A percentile compares a stretch with the other conserved stretches of the same genome.
These are phyloP conservation scores for Colletotrichum gigasporum DNA, from an alignment of 2,329 filamentous ascomycete genomes.

Conservation along the genomic window DNA sequence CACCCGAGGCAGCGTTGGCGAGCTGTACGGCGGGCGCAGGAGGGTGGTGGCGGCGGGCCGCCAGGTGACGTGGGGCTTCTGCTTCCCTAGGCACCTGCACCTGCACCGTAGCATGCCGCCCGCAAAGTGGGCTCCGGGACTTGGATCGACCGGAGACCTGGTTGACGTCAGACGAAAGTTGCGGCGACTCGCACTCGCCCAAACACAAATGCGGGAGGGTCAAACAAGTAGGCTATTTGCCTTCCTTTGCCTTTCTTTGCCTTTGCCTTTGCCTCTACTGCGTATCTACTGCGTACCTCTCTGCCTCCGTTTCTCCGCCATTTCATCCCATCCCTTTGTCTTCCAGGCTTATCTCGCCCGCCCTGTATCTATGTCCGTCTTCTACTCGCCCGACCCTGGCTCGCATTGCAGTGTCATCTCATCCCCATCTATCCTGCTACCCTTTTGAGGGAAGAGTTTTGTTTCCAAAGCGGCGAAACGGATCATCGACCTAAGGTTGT, in stretches of 20 bases:
- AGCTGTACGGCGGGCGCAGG: too few species aligned
- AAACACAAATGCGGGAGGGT: constrained; percentile 1
- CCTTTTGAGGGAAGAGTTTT: constrained; percentile 16
- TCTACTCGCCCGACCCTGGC: constrained; percentile 1
- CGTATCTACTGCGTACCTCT: not conserved
- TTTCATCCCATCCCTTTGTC: too few species aligned
- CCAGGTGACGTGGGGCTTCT: constrained; percentile 1
- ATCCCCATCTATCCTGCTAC: constrained; percentile 15
- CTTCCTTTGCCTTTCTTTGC: not conserved
- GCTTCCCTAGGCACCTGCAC: too few species aligned
- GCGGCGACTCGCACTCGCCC: constrained; percentile 17
- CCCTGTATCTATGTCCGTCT: not conserved
- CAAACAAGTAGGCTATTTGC: not conserved
- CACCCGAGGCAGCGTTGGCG: constrained; percentile 17
- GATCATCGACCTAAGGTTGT: constrained; percentile 12
- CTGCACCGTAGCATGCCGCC: not conserved
- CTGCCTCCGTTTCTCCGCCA: too few species aligned
- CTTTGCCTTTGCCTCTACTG: not conserved
- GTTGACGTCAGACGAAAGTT: constrained; percentile 29
- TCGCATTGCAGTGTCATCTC: constrained; percentile 20
- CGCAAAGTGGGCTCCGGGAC: constrained; percentile 4
- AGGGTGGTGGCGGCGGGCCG: constrained; percentile 13
- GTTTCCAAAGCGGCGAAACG: constrained; percentile 24
- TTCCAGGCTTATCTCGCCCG: not conserved
- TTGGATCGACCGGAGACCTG: constrained; percentile 6